phyloP scores from a whole-genome alignment of 768 basidiomycete genomes.

The Amanita muscaria region DNA sequence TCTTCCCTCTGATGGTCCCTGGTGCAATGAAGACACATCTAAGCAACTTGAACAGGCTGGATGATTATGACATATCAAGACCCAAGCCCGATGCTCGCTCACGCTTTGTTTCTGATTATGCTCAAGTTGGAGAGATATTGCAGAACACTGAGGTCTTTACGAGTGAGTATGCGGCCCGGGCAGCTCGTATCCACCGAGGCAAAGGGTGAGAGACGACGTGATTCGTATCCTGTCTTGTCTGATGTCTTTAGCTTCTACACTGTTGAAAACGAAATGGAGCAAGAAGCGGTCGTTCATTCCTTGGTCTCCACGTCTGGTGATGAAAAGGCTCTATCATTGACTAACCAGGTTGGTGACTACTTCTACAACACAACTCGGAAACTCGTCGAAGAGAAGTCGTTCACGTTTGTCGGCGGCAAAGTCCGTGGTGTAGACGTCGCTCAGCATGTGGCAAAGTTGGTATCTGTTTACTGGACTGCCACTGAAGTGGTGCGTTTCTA shows the following conservation, averaged over 20 bases:
- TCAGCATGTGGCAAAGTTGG: constrained; percentile 52
- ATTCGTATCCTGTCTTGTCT: background rate
- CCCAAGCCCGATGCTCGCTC: constrained; percentile 27
- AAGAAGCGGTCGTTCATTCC: constrained; percentile 35
- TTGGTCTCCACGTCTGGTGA: constrained; percentile 38
- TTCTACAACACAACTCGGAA: constrained; percentile 60
- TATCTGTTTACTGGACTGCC: constrained; percentile 66
- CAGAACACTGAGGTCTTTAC: constrained; percentile 36
- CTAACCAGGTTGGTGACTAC: constrained; percentile 44
- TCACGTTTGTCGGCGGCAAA: constrained; percentile 45
- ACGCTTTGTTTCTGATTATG: constrained; percentile 35
- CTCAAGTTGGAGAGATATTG: constrained; percentile 45
- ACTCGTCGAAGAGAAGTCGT: constrained; percentile 47
- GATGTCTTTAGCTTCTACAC: constrained; percentile 53
- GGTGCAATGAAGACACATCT: constrained; percentile 54
- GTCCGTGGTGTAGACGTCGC: constrained; percentile 55
- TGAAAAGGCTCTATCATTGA: constrained; percentile 10
- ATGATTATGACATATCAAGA: constrained; percentile 47
- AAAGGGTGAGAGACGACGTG: constrained; percentile 39
- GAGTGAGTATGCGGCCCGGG: constrained; percentile 40
- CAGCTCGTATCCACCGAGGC: constrained; percentile 45
- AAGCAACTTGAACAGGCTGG: constrained; percentile 41
- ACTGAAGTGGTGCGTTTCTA: constrained; percentile 48
- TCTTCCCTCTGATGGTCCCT: constrained; percentile 87
- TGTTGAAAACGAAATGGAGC: constrained; percentile 41